Evolutionary conservation across 1,139 yeast genomes (phyloP).

Genomic region (Cylindricascospora bacillispora): DNA sequence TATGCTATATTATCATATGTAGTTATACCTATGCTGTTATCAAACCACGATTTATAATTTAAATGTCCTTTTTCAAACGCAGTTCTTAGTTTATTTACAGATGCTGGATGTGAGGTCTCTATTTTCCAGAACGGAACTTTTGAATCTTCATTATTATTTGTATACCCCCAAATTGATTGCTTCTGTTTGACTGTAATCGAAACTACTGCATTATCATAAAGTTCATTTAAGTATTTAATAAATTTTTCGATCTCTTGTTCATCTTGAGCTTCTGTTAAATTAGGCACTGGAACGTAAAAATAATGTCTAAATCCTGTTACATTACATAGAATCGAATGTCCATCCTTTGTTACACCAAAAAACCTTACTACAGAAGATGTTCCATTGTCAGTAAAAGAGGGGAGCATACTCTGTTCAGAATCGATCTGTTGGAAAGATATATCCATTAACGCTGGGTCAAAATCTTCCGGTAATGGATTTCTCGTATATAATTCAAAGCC

Average conservation of each 20-base stretch:
- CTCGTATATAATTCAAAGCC: conserved; percentile 24
- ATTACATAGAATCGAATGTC: conserved; percentile 79
- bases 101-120: conserved; percentile 49
- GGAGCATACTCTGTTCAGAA: conserved; percentile 67
- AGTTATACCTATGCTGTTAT: conserved; percentile 35
- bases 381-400: conserved; percentile 29
- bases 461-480: conserved; percentile 42
- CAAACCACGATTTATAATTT: conserved; percentile 48
- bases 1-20: conserved; percentile 88
- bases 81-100: conserved; percentile 54
- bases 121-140: conserved; percentile 74
- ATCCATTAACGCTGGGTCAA: conserved; percentile 38
- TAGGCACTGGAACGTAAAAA: conserved; percentile 84
- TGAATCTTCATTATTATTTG: conserved; percentile 61
- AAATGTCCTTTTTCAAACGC: conserved; percentile 79
- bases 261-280: conserved; percentile 30
- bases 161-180: conserved; percentile 91
- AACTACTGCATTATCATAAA: conserved; percentile 35
- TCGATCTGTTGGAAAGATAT: conserved; percentile 84
- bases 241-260: conserved; percentile 41
- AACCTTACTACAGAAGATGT: conserved; percentile 55
- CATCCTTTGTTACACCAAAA: conserved; percentile 84
- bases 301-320: conserved; percentile 85
- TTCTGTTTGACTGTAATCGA: conserved; percentile 53
- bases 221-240: conserved; percentile 35